A percentile compares a stretch with the other conserved stretches of the same genome.
Conservation (phyloP, 2,329 filamentous ascomycete genomes). For the Curvularia lunata region DNA sequence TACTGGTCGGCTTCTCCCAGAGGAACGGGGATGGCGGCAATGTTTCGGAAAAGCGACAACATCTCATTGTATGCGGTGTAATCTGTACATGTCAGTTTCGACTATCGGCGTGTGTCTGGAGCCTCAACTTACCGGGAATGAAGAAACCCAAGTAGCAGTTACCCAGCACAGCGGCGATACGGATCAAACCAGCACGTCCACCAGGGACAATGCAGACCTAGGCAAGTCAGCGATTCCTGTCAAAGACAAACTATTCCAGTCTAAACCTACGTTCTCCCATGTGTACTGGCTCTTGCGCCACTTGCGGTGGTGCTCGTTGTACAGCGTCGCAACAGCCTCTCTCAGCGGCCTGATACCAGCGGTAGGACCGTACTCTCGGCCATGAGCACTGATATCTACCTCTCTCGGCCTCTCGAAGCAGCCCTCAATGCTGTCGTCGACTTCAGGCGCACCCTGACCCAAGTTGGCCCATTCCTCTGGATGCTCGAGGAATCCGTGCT, state of each 20-base stretch:
- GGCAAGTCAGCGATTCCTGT: slow-evolving; percentile 58
- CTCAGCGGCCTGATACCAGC: slow-evolving; percentile 91
- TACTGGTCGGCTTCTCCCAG: slow-evolving; percentile 86
- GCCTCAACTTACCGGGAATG: slow-evolving; percentile 62
- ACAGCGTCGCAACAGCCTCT: slow-evolving; percentile 86
- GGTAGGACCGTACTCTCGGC: slow-evolving; percentile 88
- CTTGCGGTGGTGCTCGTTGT: slow-evolving; percentile 90
- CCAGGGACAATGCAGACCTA: slow-evolving; percentile 76
- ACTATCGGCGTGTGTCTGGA: no score
- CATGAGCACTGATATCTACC: slow-evolving; percentile 78
- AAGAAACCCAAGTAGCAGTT: slow-evolving; percentile 95
- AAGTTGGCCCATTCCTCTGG: slow-evolving; percentile 89
- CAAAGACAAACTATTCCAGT: slow-evolving; percentile 44
- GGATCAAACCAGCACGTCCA: slow-evolving; percentile 88
- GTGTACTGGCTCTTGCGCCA: slow-evolving; percentile 90
- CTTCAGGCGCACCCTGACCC: slow-evolving; percentile 91
- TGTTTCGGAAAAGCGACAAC: slow-evolving; percentile 90
- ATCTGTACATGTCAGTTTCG: slow-evolving; percentile 52
- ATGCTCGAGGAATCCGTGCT: slow-evolving; percentile 86
- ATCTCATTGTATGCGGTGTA: slow-evolving; percentile 99
- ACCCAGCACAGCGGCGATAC: slow-evolving; percentile 91
- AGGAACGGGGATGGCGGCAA: slow-evolving; percentile 60
- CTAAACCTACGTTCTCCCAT: slow-evolving; percentile 73
- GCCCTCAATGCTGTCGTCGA: slow-evolving; percentile 89
- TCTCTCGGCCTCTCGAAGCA: slow-evolving; percentile 82